Base-by-base conservation (phyloP, 2,329 filamentous ascomycete species). In the Nannizziopsis arthrosporioides region DNA sequence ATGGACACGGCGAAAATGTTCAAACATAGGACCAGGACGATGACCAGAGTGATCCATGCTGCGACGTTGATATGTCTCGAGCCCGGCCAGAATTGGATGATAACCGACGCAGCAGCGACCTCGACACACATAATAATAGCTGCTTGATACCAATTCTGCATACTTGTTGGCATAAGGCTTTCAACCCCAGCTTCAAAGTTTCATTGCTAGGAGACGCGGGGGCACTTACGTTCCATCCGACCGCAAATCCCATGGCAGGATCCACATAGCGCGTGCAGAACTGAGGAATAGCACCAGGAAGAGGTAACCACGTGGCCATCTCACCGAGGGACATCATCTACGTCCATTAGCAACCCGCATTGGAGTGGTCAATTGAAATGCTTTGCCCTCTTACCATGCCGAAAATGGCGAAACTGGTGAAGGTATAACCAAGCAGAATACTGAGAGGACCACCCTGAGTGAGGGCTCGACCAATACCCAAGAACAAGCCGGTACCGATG, bases 51-150 rank as follows among this genome's bases (percentile, higher is more conserved):
- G 39, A 69, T 63, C 66, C 66, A 70, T 32, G 63, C 65, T 51
- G 54, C 54, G 40, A 62, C 60, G 45, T 65, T 66, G 54, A 66
- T 64, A 22, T 57, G 52, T 12, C 50, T 35, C 37, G 61, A 53
- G 2, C 69, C 68, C 2, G 62, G 59, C 80, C 80, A 83, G 56
- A 75, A 81, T 55, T 78, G 67, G 51, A 82, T 78, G 17, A 83
- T 65, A 1, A 82, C 75, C 38, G 75, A 74, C 14, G 78, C 76
- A 9, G 80, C 80, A 0, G 76, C 75, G 50, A 82, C 80, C 60
- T 83, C 80, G 47, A 77, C 64, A 59, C 63, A 61, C 14, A 65
- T 53, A 3, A 59, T 64, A 31, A 67, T 62, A 2, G 63, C 50
- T 43, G 45, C 54, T 19, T 55, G 53, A 44, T 62, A 65, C 60